phyloP scores from a whole-genome alignment of 306 rosid genomes.

The Trichosanthes truncata region DNA sequence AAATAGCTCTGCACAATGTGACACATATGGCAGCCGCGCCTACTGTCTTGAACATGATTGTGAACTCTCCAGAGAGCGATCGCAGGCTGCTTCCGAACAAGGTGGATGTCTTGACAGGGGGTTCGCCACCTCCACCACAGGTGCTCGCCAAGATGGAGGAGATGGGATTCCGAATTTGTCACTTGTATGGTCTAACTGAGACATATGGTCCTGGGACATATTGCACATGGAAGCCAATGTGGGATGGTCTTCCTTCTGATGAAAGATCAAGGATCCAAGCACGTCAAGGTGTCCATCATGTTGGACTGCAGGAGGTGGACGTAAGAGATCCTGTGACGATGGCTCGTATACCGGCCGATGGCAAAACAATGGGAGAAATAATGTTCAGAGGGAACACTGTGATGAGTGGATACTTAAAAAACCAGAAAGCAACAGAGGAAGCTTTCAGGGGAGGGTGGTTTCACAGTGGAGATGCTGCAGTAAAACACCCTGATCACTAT shows the following conservation, averaged over 20 bases:
- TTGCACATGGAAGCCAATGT: conserved; percentile 69
- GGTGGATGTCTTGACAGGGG: conserved; percentile 60
- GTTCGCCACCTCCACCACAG: conserved; percentile 72
- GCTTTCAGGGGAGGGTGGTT: conserved; percentile 80
- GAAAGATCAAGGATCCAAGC: conserved; percentile 43
- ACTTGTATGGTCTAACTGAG: conserved; percentile 78
- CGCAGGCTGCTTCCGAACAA: conserved; percentile 36
- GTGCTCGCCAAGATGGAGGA: conserved; percentile 63
- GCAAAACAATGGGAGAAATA: conserved; percentile 64
- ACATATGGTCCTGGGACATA: conserved; percentile 62
- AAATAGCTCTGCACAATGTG: conserved; percentile 38
- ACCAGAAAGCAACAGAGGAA: conserved; percentile 55
- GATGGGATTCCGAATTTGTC: conserved; percentile 57
- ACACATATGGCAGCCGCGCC: conserved; percentile 88
- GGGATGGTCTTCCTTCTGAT: conserved; percentile 41
- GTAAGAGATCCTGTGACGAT: conserved; percentile 58
- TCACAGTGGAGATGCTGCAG: conserved; percentile 72
- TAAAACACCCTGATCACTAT: conserved; percentile 62
- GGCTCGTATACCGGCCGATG: conserved; percentile 59
- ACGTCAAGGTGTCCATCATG: conserved; percentile 68
- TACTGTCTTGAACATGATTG: conserved; percentile 69
- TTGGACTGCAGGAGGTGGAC: conserved; percentile 44
- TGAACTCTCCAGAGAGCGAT: conserved; percentile 40
- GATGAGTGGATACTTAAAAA: conserved; percentile 75
- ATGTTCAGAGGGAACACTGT: conserved; percentile 84